Percentiles rank a stretch among this genome's conserved stretches.
Evolutionary conservation across 495 filamentous ascomycete species (phyloP).

Genomic region (Aspergillus sclerotioniger): DNA sequence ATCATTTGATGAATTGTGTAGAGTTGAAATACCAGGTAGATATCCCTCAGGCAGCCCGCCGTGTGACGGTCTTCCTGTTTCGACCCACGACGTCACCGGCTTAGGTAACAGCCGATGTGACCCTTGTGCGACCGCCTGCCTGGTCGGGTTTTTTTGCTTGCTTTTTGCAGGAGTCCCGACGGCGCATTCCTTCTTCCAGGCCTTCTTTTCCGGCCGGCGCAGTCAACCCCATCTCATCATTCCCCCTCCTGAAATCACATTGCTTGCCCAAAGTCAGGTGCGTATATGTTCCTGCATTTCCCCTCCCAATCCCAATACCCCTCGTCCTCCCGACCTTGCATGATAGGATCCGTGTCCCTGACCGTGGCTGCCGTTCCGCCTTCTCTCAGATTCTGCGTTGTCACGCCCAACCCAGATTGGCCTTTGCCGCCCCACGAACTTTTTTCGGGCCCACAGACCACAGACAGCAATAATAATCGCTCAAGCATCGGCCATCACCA

Average conservation of each 20-base stretch:
- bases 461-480: conserved; percentile 11
- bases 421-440: conserved; percentile 14
- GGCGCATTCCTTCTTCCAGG: neutral
- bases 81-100: neutral
- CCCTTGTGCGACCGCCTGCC: neutral
- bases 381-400: conserved; percentile 2
- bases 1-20: too few species aligned
- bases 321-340: neutral
- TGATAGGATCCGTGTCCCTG: neutral
- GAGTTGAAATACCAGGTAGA: too few species aligned
- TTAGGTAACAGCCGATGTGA: neutral
- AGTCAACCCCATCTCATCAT: neutral
- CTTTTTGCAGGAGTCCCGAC: neutral
- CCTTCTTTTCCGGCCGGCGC: neutral
- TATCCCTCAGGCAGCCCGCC: neutral
- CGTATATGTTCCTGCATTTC: conserved; percentile 1
- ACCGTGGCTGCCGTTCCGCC: neutral
- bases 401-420: conserved; percentile 7
- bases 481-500: conserved; percentile 2
- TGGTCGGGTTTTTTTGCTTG: neutral
- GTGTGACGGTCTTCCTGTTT: neutral
- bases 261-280: neutral
- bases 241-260: neutral
- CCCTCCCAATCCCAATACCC: neutral
- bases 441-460: conserved; percentile 20